Base-by-base conservation (phyloP, 495 filamentous ascomycete genomes). In the Mytilinidion resinicola region DNA sequence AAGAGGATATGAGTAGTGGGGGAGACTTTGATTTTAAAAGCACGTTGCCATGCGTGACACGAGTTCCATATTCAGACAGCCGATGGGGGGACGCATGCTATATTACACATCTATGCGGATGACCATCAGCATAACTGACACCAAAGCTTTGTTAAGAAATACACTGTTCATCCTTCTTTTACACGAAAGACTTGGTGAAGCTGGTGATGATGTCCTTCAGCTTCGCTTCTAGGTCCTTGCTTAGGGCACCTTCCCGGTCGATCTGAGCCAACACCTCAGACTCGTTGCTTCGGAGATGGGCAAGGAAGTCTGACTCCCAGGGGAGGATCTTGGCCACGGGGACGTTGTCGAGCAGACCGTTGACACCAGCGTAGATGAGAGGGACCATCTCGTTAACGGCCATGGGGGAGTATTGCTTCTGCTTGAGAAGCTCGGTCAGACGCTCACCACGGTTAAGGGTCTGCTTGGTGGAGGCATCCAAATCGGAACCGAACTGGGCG, bases 391-490 rank as follows among this genome's bases (percentile, higher is more conserved):
- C 93, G 81, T 91, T 89, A 67, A 97, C 93, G 68, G 90, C 88
- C 93, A 97, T 97, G 68, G 93, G 93, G 38, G 85, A 85, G 85
- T 97, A 98, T 81, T 98, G 93, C 87, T 96, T 96, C 83, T 98
- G 93, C 87, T 96, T 98, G 72, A 96, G 89, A 67, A 96, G 88
- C 83, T 96, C 91, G 64, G 91, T 96, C 72, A 98, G 87, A 78
- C 93, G 91, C 82, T 97, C 91, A 88, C 93, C 93, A 87, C 93
- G 95, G 82, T 78, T 86, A 59, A 98, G 85, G 57, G 93, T 98
- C 81, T 97, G 95, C 85, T 97, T 97, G 74, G 93, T 98, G 62
- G 93, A 84, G 67, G 93, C 93, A 82, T 98, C 93, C 60, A 98
- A 82, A 85, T 98, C 93, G 72, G 93, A 98, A 85, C 93, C 93